Conservation (phyloP, 1,284 basidiomycete genomes). For the Somion occarium region DNA sequence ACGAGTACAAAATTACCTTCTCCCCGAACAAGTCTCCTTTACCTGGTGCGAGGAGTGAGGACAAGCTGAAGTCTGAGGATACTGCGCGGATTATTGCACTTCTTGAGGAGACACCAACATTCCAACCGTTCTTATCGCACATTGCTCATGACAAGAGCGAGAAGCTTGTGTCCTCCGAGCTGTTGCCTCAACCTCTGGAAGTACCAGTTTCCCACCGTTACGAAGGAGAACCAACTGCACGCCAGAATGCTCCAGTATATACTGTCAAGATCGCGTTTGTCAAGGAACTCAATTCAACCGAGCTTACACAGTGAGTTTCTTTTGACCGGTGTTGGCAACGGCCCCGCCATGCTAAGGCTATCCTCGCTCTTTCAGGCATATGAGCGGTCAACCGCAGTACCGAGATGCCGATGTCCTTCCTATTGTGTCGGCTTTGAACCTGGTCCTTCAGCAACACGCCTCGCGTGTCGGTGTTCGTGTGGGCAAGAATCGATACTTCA, state of each 20-base stretch:
- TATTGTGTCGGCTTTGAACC: constrained; percentile 57
- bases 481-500: constrained; percentile 62
- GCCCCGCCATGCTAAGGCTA: neutral
- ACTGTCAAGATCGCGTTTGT: constrained; percentile 45
- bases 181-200: constrained; percentile 52
- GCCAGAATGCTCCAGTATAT: constrained; percentile 41
- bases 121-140: constrained; percentile 35
- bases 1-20: constrained; percentile 60
- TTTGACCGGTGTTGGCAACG: no score
- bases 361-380: no score
- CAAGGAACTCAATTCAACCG: constrained; percentile 37
- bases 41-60: constrained; percentile 34
- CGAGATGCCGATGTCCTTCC: constrained; percentile 47
- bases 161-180: constrained; percentile 50
- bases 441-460: constrained; percentile 58
- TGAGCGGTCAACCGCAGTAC: constrained; percentile 38
- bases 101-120: constrained; percentile 44
- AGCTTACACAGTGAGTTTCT: constrained; percentile 45
- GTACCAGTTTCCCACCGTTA: constrained; percentile 48
- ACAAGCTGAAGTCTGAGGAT: constrained; percentile 14
- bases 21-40: constrained; percentile 35
- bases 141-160: constrained; percentile 61
- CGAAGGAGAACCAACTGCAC: constrained; percentile 43
- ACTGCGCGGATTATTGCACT: constrained; percentile 49
- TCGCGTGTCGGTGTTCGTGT: constrained; percentile 49